Percentiles rank a stretch among this genome's conserved stretches.
Conservation (phyloP, 129 eudicot species). For the Tagetes erecta region DNA sequence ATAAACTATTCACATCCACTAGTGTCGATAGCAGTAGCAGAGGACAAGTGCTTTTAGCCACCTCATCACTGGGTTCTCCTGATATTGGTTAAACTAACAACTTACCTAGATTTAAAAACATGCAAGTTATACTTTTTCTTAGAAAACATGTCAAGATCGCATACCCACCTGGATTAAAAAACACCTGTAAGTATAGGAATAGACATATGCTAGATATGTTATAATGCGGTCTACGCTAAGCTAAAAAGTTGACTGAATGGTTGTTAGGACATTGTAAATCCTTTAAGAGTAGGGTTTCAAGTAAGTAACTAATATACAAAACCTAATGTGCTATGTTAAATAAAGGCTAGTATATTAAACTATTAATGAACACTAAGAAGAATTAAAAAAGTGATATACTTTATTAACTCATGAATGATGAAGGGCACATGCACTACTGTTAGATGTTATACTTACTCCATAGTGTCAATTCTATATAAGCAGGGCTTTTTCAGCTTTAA, state of each 20-base stretch:
- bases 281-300: conserved; percentile 19
- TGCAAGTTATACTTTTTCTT: no score
- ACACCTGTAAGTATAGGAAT: neutral
- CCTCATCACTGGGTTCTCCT: no score
- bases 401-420: conserved; percentile 38
- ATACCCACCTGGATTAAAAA: no score
- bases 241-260: conserved; percentile 5
- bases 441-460: conserved; percentile 22
- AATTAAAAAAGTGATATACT: conserved; percentile 15
- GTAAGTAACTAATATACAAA: neutral
- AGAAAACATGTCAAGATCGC: no score
- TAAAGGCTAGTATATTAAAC: neutral
- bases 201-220: conserved; percentile 21
- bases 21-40: no score
- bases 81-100: no score
- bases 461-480: conserved; percentile 21
- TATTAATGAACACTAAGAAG: conserved; percentile 11
- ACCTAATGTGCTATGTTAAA: conserved; percentile 5
- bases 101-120: no score
- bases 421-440: conserved; percentile 32
- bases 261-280: neutral
- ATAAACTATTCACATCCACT: no score
- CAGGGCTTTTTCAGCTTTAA: conserved; percentile 21
- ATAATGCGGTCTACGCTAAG: conserved; percentile 17
- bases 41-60: no score